A percentile compares a stretch with the other conserved stretches of the same genome.
These are phyloP conservation scores for Dendrobium officinale DNA, from an alignment of 106 monocot species.

Conservation along the genomic window DNA sequence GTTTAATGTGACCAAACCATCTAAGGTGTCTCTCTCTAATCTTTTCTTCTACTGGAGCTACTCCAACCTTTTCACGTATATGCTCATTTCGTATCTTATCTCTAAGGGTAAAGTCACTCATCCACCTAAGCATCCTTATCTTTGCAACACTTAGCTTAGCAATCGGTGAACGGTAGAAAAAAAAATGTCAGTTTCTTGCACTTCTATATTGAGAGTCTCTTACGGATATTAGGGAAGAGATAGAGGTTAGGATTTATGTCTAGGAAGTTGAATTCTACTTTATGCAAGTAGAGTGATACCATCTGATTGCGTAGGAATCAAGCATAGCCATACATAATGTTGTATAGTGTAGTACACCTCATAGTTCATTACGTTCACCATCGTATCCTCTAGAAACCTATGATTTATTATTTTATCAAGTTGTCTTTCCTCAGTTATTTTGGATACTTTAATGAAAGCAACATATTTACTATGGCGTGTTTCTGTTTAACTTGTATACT, in stretches of 20 bases:
- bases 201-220: neutral
- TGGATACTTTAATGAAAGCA: neutral
- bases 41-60: too few relatives aligned
- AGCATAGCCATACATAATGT: neutral
- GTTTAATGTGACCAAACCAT: too few relatives aligned
- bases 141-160: too few relatives aligned
- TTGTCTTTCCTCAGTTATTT: neutral
- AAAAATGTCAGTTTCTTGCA: neutral
- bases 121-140: too few relatives aligned
- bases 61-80: too few relatives aligned
- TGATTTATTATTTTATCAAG: neutral
- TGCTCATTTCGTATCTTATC: too few relatives aligned
- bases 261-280: neutral
- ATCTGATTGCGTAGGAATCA: neutral
- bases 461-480: neutral
- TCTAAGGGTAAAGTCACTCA: too few relatives aligned
- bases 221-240: neutral
- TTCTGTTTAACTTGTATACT: neutral
- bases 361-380: neutral
- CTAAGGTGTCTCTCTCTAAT: too few relatives aligned
- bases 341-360: neutral
- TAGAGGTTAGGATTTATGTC: neutral
- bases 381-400: neutral
- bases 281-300: neutral
- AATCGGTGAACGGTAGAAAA: neutral